Percentiles rank a stretch among this genome's conserved stretches.
Conservation (phyloP, 257 asterid genomes). For the Solanum sparsipilum region DNA sequence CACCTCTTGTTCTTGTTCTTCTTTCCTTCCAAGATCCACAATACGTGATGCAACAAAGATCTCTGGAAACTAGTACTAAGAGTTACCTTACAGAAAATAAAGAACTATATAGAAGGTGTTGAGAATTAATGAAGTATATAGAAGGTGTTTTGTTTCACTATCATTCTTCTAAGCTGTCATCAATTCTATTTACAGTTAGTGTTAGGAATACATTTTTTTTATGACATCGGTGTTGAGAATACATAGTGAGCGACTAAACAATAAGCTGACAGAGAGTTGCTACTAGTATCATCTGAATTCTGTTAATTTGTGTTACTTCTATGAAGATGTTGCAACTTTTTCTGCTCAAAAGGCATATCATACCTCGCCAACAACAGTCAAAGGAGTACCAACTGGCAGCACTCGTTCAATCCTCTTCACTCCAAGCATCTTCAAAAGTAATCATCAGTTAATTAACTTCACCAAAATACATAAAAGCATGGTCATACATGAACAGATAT, state of each 20-base stretch:
- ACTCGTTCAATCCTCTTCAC: conserved; percentile 97
- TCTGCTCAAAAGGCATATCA: conserved; percentile 8
- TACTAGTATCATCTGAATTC: neutral
- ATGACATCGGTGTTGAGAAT: neutral
- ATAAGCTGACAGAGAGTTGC: neutral
- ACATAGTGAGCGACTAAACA: neutral
- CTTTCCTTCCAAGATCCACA: neutral
- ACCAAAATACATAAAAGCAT: neutral
- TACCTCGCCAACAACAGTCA: conserved; percentile 99
- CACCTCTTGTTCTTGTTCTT: neutral
- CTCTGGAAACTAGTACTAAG: neutral
- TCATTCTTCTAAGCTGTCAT: neutral
- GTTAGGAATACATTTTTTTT: neutral
- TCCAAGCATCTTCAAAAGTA: conserved; percentile 77
- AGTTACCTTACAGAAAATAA: neutral
- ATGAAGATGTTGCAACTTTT: neutral
- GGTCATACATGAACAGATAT: neutral
- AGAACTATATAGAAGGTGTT: neutral
- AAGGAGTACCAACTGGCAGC: conserved; percentile 89
- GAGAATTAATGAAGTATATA: neutral
- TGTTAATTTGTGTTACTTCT: neutral
- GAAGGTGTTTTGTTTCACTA: neutral
- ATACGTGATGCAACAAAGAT: neutral
- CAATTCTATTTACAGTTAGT: neutral
- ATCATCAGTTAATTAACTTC: conserved; percentile 2